Percentiles rank a stretch among this genome's conserved stretches.
These are phyloP conservation scores for Tagetes erecta DNA, from an alignment of 129 eudicot species.

Conservation along the genomic window DNA sequence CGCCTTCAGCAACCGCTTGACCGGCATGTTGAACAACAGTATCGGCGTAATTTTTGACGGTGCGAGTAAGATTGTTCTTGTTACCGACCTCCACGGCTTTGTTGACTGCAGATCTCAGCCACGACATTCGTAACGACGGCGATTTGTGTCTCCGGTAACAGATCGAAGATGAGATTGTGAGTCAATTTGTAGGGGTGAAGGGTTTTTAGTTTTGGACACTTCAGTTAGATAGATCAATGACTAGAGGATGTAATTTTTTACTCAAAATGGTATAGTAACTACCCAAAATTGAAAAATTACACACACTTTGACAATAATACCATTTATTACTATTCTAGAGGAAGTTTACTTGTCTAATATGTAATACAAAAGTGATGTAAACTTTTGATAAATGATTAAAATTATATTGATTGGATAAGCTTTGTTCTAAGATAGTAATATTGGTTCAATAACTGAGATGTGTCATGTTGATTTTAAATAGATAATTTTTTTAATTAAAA, in stretches of 20 bases:
- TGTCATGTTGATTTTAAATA: too few species aligned
- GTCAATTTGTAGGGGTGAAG: slow-evolving; percentile 19
- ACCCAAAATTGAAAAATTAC: too few species aligned
- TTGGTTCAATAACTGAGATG: too few species aligned
- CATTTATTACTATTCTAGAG: too few species aligned
- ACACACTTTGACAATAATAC: too few species aligned
- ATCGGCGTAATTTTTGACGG: slow-evolving; percentile 84
- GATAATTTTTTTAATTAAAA: too few species aligned
- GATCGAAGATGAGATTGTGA: slow-evolving; percentile 20
- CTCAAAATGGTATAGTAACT: too few species aligned
- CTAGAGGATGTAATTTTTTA: slow-evolving; percentile 14
- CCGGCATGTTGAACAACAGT: slow-evolving; percentile 91
- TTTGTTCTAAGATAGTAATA: too few species aligned
- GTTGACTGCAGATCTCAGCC: slow-evolving; percentile 87
- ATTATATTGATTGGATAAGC: too few species aligned
- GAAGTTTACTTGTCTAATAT: too few species aligned
- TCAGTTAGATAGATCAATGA: slow-evolving; percentile 12
- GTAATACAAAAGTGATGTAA: too few species aligned
- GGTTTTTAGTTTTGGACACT: slow-evolving; percentile 14
- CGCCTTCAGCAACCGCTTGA: slow-evolving; percentile 99
- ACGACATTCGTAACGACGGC: slow-evolving; percentile 57
- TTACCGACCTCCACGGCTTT: slow-evolving; percentile 99
- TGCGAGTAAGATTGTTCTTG: slow-evolving; percentile 79
- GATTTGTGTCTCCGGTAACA: slow-evolving; percentile 1
- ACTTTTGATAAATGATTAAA: too few species aligned